Base-by-base conservation (phyloP, 176 grass and related monocot species). In the Leersia perrieri region DNA sequence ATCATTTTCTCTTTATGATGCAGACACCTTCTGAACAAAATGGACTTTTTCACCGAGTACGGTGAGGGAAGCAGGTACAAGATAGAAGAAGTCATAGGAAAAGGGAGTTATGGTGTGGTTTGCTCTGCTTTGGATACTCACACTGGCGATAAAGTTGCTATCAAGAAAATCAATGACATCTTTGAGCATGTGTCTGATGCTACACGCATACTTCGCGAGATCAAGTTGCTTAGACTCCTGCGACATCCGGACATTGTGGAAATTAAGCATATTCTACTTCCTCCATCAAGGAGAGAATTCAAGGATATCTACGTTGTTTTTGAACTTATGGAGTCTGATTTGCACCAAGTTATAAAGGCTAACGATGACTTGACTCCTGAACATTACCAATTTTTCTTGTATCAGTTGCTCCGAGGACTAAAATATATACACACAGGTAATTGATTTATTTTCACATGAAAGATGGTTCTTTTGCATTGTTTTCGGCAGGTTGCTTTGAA, bases 361-460 rank as follows among this genome's bases (percentile, higher is more conserved):
- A 98, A 98, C 9, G 95, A 98, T 68, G 95, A 98, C 63, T 58
- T 98, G 26, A 98, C 95, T 27, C 93, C 86, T 30, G 95, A 98
- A 38, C 95, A 98, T 62, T 95, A 95, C 66, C 95, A 95, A 53
- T 98, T 98, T 84, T 98, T 98, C 87, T 75, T 98, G 13, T 98
- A 95, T 80, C 95, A 98, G 81, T 74, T 98, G 53, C 90, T 98
- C 57, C 87, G 95, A 10, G 95, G 92, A 76, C 73, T 98, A 83
- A 98, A 98, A 85, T 98, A 98, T 68, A 98, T 98, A 87, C 95
- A 98, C 89, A 93, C 95, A 93, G 93, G 93, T 97, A 78, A 88
- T 66, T 83, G 75, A 81, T 83, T 77, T 81, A 35, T 76, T 81
- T 86, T 79, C 76, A 63, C 65, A 60, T 80, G 62, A 2, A 80